These are phyloP conservation scores for Chrysoporthe puriensis DNA, from an alignment of 2,329 filamentous ascomycete genomes.

Conservation along the genomic window DNA sequence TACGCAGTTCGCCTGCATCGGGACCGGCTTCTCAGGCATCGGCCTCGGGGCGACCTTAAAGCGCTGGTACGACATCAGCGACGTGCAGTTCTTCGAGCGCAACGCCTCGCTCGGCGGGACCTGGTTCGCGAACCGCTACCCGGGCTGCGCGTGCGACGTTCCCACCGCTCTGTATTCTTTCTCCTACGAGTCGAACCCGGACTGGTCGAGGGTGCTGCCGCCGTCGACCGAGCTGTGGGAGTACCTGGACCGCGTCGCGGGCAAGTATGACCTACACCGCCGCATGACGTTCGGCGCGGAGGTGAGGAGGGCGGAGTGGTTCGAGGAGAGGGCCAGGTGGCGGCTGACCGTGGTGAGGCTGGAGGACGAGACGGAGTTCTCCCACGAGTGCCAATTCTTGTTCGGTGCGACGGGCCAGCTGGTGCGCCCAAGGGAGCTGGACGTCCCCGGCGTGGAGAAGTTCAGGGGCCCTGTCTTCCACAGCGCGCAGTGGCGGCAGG, in stretches of 20 bases:
- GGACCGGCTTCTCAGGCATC: constrained; percentile 65
- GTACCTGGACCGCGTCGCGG: constrained; percentile 59
- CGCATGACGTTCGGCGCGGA: constrained; percentile 45
- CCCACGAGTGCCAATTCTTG: constrained; percentile 47
- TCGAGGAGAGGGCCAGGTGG: constrained; percentile 41
- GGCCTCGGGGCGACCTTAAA: constrained; percentile 63
- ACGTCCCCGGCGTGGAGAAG: constrained; percentile 36
- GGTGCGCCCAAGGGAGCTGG: constrained; percentile 38
- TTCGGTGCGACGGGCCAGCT: constrained; percentile 43
- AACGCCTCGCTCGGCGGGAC: constrained; percentile 63
- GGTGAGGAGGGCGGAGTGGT: constrained; percentile 45
- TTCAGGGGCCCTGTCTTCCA: constrained; percentile 40
- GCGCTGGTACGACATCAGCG: constrained; percentile 58
- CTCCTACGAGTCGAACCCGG: constrained; percentile 62
- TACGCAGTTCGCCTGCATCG: constrained; percentile 52
- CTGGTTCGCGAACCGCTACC: constrained; percentile 67
- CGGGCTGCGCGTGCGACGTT: constrained; percentile 60
- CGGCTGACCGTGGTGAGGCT: constrained; percentile 37
- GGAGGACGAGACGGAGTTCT: constrained; percentile 31
- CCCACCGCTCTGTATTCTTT: constrained; percentile 64
- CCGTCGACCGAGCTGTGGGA: constrained; percentile 57
- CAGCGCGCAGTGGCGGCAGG: constrained; percentile 37
- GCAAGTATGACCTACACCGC: constrained; percentile 44
- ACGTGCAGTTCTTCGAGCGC: constrained; percentile 64
- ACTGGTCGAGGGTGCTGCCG: constrained; percentile 63